Conservation (phyloP, 768 basidiomycete genomes). For the Termitomyces sp. region DNA sequence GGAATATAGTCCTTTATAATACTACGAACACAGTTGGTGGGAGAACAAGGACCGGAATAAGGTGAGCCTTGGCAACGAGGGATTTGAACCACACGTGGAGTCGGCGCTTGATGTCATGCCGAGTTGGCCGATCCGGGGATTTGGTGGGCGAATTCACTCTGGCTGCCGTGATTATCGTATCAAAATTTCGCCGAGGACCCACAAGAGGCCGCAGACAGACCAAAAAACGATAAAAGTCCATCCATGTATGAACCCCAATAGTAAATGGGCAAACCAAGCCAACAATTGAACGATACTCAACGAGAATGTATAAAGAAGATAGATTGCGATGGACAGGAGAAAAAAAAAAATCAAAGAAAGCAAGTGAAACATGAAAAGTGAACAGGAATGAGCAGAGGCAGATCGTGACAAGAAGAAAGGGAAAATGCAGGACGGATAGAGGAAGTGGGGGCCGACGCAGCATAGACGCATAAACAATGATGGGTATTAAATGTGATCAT, state of each 20-base stretch:
- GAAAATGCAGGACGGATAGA: not conserved
- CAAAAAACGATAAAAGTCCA: too few relatives aligned
- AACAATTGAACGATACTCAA: not conserved
- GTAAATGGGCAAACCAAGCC: not conserved
- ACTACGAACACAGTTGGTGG: not conserved
- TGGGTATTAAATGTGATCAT: constrained; percentile 4
- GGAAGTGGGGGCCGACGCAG: not conserved
- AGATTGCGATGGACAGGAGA: constrained; percentile 7
- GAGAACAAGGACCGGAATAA: not conserved
- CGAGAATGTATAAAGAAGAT: not conserved
- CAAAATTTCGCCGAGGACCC: too few relatives aligned
- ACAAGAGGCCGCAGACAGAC: too few relatives aligned
- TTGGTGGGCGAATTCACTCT: not conserved
- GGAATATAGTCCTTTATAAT: not conserved
- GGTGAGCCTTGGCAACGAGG: not conserved
- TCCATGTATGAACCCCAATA: too few relatives aligned
- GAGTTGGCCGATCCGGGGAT: not conserved
- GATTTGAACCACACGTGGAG: not conserved
- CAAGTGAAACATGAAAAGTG: not conserved
- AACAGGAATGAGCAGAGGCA: not conserved
- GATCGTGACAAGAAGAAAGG: not conserved
- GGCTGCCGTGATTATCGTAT: not conserved
- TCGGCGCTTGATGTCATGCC: not conserved
- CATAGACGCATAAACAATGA: not conserved
- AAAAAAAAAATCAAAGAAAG: not conserved